phyloP scores from a whole-genome alignment of 2,329 filamentous ascomycete species.

The Xylariaceae sp. region DNA sequence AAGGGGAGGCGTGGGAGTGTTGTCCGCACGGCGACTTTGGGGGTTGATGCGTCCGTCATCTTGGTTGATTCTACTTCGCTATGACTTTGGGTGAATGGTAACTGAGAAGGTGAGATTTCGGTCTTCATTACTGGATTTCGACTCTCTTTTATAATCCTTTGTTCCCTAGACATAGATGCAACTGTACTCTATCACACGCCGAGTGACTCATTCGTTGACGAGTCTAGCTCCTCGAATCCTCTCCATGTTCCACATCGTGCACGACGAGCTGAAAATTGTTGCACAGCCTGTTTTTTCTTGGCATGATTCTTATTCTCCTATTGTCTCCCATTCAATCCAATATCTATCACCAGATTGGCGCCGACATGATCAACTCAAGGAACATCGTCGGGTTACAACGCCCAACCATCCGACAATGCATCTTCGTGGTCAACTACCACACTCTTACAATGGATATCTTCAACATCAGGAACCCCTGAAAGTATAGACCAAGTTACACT shows the following conservation, averaged over 20 bases:
- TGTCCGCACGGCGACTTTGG: slow-evolving; percentile 16
- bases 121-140: too few relatives aligned
- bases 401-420: too few relatives aligned
- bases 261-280: not conserved
- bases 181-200: not conserved
- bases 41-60: slow-evolving; percentile 2
- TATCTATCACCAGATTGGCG: not conserved
- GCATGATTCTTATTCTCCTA: not conserved
- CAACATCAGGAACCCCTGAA: too few relatives aligned
- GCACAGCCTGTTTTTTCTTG: not conserved
- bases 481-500: too few relatives aligned
- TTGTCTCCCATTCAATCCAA: not conserved
- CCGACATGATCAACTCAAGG: not conserved
- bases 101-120: too few relatives aligned
- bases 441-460: too few relatives aligned
- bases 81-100: too few relatives aligned
- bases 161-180: too few relatives aligned
- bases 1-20: slow-evolving; percentile 25
- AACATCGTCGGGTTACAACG: too few relatives aligned
- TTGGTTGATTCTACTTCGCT: not conserved
- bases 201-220: slow-evolving; percentile 15
- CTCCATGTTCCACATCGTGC: not conserved
- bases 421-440: too few relatives aligned
- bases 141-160: not conserved
- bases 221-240: too few relatives aligned